Base-by-base conservation (phyloP, 1,139 yeast genomes). In the Sugiyamaella neomexicana region DNA sequence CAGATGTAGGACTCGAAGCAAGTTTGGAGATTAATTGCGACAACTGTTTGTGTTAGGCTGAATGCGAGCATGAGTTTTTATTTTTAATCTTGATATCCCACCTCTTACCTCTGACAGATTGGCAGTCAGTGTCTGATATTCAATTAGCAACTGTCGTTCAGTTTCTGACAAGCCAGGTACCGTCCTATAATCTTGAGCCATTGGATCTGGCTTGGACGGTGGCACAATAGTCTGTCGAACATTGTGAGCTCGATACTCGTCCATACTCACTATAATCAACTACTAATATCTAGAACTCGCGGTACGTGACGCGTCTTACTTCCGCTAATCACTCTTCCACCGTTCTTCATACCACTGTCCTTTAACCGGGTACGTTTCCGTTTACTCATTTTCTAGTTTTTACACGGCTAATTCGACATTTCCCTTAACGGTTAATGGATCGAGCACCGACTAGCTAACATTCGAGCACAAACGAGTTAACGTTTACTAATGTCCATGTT, bases 91-190 rank as follows among this genome's bases (percentile, higher is more conserved):
- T 9, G 5, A 13, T n/a, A n/a, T n/a, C n/a, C n/a, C n/a, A n/a
- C n/a, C 29, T 16, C 71, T 23, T 57, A 68, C 71, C 38, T 52
- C 54, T 13, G 57, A 55, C 23, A 69, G 59, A 50, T 65, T 69
- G 13, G 56, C 56, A 10, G 68, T 63, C 17, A 70, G 59, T 5
- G 58, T 56, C 53, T 65, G 68, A 52, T 70, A 70, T 53, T 70
- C 72, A 5, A 51, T 55, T 36, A 70, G 56, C 13, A 70, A 62
- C 36, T 63, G 63, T 38, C 61, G 62, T 57, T 70, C 72, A 9
- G 58, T 53, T 23, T 55, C 59, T 1, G 61, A 47, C 13, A 62
- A 47, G 20, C 58, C 55, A 81, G 55, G 43, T 17, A 46, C 57
- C 13, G 55, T 38, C 17, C 45, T 20, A 44, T 58, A 58, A 38